Evolutionary conservation across 352 stramenopile genomes (phyloP).

Genomic region (Phytophthora niederhauseri): DNA sequence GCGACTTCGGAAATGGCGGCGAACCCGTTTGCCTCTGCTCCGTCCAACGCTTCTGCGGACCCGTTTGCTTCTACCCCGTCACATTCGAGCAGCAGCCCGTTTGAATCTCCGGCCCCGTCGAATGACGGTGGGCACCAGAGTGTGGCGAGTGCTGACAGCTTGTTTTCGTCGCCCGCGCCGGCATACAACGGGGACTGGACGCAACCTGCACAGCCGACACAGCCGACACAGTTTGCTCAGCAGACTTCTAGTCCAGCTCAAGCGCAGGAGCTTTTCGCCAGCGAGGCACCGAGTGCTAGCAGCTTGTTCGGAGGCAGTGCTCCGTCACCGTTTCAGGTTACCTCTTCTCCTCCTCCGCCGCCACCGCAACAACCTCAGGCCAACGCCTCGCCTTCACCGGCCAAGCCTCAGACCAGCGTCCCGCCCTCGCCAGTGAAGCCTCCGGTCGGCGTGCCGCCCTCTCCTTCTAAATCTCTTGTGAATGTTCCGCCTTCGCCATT

Average conservation of each 20-base stretch:
- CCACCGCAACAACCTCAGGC: neutral
- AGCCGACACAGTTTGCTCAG: slow-evolving; percentile 6
- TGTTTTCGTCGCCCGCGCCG: slow-evolving; percentile 34
- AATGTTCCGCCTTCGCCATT: slow-evolving; percentile 11
- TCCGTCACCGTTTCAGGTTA: slow-evolving; percentile 13
- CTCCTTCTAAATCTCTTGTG: slow-evolving; percentile 8
- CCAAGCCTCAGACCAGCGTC: slow-evolving; percentile 9
- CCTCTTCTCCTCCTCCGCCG: slow-evolving; percentile 1
- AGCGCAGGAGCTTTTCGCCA: slow-evolving; percentile 44
- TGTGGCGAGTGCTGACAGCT: slow-evolving; percentile 33
- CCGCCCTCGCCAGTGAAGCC: slow-evolving; percentile 15
- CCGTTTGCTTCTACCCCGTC: slow-evolving; percentile 17
- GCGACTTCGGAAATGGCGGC: slow-evolving; percentile 9
- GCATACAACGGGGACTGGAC: slow-evolving; percentile 26
- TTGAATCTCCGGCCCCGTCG: slow-evolving; percentile 20
- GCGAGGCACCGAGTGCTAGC: slow-evolving; percentile 35
- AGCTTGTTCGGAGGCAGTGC: slow-evolving; percentile 41
- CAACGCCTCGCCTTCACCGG: slow-evolving; percentile 4
- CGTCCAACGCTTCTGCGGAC: slow-evolving; percentile 15
- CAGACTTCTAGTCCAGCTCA: slow-evolving; percentile 25
- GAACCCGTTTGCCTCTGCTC: slow-evolving; percentile 23
- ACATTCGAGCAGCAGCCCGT: slow-evolving; percentile 22
- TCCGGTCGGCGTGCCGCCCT: slow-evolving; percentile 5
- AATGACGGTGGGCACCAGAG: slow-evolving; percentile 15
- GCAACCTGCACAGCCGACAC: slow-evolving; percentile 16